phyloP scores from a whole-genome alignment of 345 rosid genomes.

The Diplotaxis tenuifolia region DNA sequence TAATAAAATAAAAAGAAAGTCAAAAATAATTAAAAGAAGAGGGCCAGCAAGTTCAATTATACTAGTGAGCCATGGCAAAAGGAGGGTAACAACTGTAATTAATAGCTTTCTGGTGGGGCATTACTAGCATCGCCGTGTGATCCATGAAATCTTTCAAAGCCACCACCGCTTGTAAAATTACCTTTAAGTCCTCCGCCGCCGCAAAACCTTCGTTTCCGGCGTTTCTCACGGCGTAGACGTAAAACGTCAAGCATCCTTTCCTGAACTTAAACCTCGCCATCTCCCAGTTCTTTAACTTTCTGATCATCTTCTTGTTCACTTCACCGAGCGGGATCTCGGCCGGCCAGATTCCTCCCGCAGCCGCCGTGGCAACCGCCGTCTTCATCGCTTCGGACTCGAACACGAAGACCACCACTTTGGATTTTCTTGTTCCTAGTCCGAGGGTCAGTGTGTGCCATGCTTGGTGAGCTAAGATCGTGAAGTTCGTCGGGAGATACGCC shows the following conservation, averaged over 20 bases:
- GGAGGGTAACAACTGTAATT: slow-evolving; percentile 45
- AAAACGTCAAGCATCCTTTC: slow-evolving; percentile 96
- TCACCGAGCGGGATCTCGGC: slow-evolving; percentile 81
- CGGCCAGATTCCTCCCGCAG: slow-evolving; percentile 57
- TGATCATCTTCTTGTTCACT: slow-evolving; percentile 80
- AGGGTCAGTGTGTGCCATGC: slow-evolving; percentile 97
- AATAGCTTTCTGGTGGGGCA: slow-evolving; percentile 87
- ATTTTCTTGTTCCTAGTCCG: slow-evolving; percentile 85
- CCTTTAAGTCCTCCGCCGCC: slow-evolving; percentile 74
- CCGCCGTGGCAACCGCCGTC: slow-evolving; percentile 44
- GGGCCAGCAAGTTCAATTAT: not conserved
- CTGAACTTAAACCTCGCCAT: slow-evolving; percentile 94
- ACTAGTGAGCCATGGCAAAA: slow-evolving; percentile 74
- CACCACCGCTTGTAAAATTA: slow-evolving; percentile 77
- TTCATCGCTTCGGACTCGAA: slow-evolving; percentile 79
- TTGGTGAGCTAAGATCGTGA: slow-evolving; percentile 91
- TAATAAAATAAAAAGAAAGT: not conserved
- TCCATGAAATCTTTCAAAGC: slow-evolving; percentile 93
- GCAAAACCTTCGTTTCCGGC: slow-evolving; percentile 56
- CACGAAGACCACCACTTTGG: slow-evolving; percentile 74
- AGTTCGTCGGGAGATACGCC: slow-evolving; percentile 84
- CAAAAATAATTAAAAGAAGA: not conserved
- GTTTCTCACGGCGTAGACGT: slow-evolving; percentile 76
- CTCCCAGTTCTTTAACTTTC: slow-evolving; percentile 61
- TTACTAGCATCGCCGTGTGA: slow-evolving; percentile 91